Conservation (phyloP, 2,329 filamentous ascomycete species). For the Aspergillus aculeatinus region DNA sequence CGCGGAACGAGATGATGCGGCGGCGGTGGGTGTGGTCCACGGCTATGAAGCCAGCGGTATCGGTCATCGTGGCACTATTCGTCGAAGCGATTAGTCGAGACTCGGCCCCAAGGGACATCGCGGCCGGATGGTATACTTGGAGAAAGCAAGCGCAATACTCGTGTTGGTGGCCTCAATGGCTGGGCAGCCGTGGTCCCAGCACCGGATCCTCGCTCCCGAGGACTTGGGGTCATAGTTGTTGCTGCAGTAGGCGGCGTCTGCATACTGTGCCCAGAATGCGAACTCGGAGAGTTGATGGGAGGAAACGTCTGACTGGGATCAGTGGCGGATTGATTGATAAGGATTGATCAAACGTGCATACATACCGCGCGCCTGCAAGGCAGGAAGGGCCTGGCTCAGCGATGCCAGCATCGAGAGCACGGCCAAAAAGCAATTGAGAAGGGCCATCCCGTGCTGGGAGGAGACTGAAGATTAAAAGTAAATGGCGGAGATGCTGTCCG, state of each 20-base stretch:
- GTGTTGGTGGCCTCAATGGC: conserved; percentile 37
- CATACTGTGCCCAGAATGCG: conserved; percentile 50
- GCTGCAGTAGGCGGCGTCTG: conserved; percentile 51
- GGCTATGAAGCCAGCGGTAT: conserved; percentile 51
- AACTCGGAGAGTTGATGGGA: conserved; percentile 24
- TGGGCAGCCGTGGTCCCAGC: conserved; percentile 46
- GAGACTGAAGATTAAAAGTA: not conserved
- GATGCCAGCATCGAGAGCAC: not conserved
- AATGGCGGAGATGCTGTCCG: not conserved
- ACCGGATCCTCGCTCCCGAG: conserved; percentile 42
- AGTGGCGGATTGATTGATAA: not conserved
- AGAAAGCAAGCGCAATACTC: conserved; percentile 45
- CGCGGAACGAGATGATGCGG: conserved; percentile 41
- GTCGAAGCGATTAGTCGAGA: not conserved
- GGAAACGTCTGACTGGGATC: not conserved
- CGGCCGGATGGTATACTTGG: conserved; percentile 38
- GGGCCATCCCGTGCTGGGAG: not conserved
- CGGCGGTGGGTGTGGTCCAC: conserved; percentile 45
- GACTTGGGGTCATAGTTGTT: conserved; percentile 43
- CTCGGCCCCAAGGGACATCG: not conserved
- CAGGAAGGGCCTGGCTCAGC: not conserved
- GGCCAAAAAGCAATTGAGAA: not conserved
- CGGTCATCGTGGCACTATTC: conserved; percentile 27
- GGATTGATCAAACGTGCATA: not conserved
- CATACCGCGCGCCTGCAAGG: not conserved